Evolutionary conservation across 352 stramenopile genomes (phyloP).

Genomic region (Thalassiosira livingstoniorum): DNA sequence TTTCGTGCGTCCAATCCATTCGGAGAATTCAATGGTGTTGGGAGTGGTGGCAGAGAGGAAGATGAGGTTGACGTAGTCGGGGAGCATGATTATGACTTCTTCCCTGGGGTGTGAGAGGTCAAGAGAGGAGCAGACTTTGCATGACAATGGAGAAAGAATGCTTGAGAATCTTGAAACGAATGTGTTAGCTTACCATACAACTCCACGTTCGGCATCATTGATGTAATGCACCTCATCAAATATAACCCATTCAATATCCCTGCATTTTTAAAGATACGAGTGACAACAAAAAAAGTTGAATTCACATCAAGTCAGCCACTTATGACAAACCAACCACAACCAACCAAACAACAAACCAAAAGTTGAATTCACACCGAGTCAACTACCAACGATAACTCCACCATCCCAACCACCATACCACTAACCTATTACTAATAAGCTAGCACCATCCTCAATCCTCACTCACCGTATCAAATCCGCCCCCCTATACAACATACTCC

Average conservation of each 20-base stretch:
- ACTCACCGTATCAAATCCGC: constrained; percentile 90
- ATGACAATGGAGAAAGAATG: no score
- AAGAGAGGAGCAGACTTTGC: constrained; percentile 12
- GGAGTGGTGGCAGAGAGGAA: constrained; percentile 98
- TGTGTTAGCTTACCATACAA: constrained; percentile 89
- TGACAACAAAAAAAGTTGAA: no score
- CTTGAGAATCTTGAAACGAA: neutral
- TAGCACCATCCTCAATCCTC: no score
- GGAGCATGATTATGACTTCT: constrained; percentile 97
- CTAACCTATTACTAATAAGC: no score
- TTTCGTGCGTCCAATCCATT: constrained; percentile 99
- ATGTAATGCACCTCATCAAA: constrained; percentile 96
- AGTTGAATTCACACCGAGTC: no score
- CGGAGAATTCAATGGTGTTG: constrained; percentile 98
- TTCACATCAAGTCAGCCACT: no score
- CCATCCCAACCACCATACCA: no score
- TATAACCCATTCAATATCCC: constrained; percentile 95
- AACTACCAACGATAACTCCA: no score
- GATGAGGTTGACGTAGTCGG: constrained; percentile 96
- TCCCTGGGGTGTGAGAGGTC: constrained; percentile 59
- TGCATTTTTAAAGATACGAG: no score
- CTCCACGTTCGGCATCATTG: constrained; percentile 96
- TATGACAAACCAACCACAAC: no score
- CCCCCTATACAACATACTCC: constrained; percentile 88
- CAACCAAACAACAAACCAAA: no score